Evolutionary conservation across 495 filamentous ascomycete species (phyloP).

Genomic region (Xylaria palmicola): DNA sequence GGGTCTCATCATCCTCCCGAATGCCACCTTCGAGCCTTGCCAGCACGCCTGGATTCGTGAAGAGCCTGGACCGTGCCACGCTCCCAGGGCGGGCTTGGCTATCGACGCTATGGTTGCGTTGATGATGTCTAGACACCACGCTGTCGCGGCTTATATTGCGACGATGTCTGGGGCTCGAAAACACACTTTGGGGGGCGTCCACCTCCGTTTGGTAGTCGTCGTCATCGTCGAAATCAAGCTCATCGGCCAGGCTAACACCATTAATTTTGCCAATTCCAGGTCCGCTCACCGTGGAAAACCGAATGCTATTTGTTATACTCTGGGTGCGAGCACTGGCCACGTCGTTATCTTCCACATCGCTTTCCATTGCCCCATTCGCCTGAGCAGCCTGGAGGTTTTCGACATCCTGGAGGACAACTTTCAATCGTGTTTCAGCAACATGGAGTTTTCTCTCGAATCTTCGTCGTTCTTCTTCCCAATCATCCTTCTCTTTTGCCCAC

Average conservation of each 20-base stretch:
- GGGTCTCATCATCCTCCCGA: conserved; percentile 48
- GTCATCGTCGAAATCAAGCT: conserved; percentile 80
- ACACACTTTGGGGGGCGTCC: conserved; percentile 54
- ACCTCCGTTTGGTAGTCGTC: conserved; percentile 60
- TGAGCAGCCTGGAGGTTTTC: conserved; percentile 67
- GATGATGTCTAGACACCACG: conserved; percentile 42
- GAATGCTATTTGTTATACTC: conserved; percentile 71
- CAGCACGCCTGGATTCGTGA: conserved; percentile 47
- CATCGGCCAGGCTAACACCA: conserved; percentile 81
- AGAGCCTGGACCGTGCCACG: conserved; percentile 45
- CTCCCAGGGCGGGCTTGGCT: conserved; percentile 51
- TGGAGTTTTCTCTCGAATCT: conserved; percentile 80
- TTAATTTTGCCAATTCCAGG: conserved; percentile 54
- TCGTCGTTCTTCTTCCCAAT: conserved; percentile 78
- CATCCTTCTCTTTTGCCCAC: conserved; percentile 79
- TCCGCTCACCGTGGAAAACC: conserved; percentile 67
- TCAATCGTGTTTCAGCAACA: conserved; percentile 81
- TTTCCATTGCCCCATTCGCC: conserved; percentile 42
- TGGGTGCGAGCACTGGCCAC: conserved; percentile 72
- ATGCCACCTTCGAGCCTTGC: conserved; percentile 51
- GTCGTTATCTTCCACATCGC: conserved; percentile 67
- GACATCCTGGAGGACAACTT: conserved; percentile 79
- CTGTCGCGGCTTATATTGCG: conserved; percentile 48
- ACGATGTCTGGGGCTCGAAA: conserved; percentile 39
- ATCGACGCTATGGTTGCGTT: conserved; percentile 50